Evolutionary conservation across 495 filamentous ascomycete species (phyloP).

Genomic region (Podospora pseudoanserina): DNA sequence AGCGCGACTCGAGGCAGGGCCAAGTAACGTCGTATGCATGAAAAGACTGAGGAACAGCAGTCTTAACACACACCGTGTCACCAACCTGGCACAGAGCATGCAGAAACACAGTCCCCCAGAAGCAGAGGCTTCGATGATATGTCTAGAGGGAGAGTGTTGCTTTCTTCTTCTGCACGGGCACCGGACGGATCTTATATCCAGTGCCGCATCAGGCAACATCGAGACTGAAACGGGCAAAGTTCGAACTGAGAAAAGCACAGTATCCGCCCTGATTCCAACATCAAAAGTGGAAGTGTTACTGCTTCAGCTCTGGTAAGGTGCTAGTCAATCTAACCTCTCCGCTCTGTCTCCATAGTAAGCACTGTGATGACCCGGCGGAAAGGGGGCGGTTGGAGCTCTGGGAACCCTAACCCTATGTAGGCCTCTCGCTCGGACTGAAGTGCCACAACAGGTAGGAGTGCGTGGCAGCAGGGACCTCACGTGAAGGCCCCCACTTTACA

Average conservation of each 20-base stretch:
- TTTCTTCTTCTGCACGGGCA: background rate
- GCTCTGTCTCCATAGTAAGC: too few species aligned
- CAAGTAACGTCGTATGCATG: constrained; percentile 5
- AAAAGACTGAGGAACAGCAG: background rate
- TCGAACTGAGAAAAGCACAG: background rate
- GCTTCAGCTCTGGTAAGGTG: background rate
- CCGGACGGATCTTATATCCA: background rate
- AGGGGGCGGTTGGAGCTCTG: background rate
- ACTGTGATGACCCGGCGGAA: background rate
- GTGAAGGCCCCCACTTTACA: background rate
- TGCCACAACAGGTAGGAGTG: background rate
- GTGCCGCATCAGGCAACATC: background rate
- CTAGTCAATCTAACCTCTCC: background rate
- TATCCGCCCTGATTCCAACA: background rate
- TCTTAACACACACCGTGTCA: background rate
- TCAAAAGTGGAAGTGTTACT: background rate
- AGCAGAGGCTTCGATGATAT: too few species aligned
- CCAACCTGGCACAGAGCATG: background rate
- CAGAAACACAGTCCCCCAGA: too few species aligned
- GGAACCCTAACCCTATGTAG: background rate
- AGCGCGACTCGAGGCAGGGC: background rate
- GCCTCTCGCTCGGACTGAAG: background rate
- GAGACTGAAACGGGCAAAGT: background rate
- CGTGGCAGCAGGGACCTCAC: background rate
- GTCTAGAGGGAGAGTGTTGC: too few species aligned